These are phyloP conservation scores for Wolfiporia cocos DNA, from an alignment of 1,284 basidiomycete species.

Conservation along the genomic window DNA sequence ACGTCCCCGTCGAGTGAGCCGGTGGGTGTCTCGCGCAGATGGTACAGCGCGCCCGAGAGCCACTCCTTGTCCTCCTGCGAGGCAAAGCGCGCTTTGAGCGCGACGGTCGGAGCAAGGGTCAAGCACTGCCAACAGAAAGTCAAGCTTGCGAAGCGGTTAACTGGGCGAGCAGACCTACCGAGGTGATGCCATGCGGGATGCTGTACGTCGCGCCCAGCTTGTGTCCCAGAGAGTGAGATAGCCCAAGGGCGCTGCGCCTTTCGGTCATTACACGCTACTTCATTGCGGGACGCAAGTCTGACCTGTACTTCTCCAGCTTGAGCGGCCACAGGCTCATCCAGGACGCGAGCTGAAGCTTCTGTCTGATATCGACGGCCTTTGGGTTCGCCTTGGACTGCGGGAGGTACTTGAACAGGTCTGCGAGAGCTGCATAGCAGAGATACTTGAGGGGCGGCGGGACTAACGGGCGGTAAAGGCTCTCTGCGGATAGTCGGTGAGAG, in stretches of 20 bases:
- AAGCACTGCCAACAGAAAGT: slow-evolving; percentile 47
- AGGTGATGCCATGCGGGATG: slow-evolving; percentile 81
- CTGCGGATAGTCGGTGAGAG: slow-evolving; percentile 27
- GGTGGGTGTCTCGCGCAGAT: slow-evolving; percentile 51
- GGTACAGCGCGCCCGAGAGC: slow-evolving; percentile 49
- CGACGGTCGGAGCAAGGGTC: slow-evolving; percentile 62
- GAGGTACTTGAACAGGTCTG: slow-evolving; percentile 71
- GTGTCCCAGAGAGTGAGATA: slow-evolving; percentile 73
- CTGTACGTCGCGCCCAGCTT: slow-evolving; percentile 70
- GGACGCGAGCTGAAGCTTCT: slow-evolving; percentile 67
- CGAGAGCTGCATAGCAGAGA: slow-evolving; percentile 60
- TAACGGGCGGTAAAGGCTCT: slow-evolving; percentile 60
- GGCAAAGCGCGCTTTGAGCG: slow-evolving; percentile 48
- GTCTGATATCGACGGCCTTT: slow-evolving; percentile 49
- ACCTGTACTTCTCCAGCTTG: slow-evolving; percentile 50
- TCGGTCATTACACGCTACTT: too few relatives aligned
- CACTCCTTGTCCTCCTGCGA: slow-evolving; percentile 52
- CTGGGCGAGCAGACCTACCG: slow-evolving; percentile 42
- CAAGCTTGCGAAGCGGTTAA: too few relatives aligned
- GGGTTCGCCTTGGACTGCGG: slow-evolving; percentile 59
- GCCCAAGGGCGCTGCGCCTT: slow-evolving; percentile 50
- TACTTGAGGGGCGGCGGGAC: slow-evolving; percentile 56
- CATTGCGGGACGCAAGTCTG: slow-evolving; percentile 2
- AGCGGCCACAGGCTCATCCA: slow-evolving; percentile 79
- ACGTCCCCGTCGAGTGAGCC: slow-evolving; percentile 57